Base-by-base conservation (phyloP, 257 asterid species). In the Leptodermis oblonga region DNA sequence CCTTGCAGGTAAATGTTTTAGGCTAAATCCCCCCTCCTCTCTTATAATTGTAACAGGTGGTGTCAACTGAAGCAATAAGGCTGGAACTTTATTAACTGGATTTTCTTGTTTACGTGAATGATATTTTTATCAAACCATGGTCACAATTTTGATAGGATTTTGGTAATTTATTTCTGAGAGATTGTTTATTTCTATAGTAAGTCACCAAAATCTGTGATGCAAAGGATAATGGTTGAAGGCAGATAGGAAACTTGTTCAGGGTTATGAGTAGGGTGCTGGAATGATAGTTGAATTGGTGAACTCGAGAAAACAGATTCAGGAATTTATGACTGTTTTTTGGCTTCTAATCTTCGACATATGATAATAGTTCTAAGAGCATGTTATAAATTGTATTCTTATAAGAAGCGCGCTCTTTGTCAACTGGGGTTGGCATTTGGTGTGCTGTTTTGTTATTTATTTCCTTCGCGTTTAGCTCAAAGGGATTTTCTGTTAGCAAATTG, bases 21-120 rank as follows among this genome's bases (percentile, higher is more conserved):
- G n/a, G n/a, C n/a, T n/a, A n/a, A n/a, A n/a, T n/a, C n/a, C n/a
- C n/a, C n/a, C n/a, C n/a, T n/a, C n/a, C n/a, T n/a, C 22, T 51
- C 22, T 20, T 49, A 49, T 49, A 10, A 3, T 58, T n/a, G 23
- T 5, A 54, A 54, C 6, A 2, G n/a, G n/a, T n/a, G n/a, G n/a
- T 54, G 7, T 30, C n/a, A 14, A 26, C 18, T 56, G 31, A 56
- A 18, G 65, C 43, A 4, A 20, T 58, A 58, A 13, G 65, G 43
- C 43, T 59, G 22, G 65, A 60, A 60, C 65, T 18, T 34, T 33
- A 60, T 60, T 26, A 18, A 31, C 65, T 60, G 43, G 45, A 17
- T 31, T 26, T 64, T 42, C 51, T 42, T 41, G 69, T 34, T 43
- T 15, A 42, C 36, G 5, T 25, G 30, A 25, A 41, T 9, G n/a